Evolutionary conservation across 176 grass and related monocot species (phyloP), one percentile per base, ranked within the genome.

Genomic region (Carex littledalei): DNA sequence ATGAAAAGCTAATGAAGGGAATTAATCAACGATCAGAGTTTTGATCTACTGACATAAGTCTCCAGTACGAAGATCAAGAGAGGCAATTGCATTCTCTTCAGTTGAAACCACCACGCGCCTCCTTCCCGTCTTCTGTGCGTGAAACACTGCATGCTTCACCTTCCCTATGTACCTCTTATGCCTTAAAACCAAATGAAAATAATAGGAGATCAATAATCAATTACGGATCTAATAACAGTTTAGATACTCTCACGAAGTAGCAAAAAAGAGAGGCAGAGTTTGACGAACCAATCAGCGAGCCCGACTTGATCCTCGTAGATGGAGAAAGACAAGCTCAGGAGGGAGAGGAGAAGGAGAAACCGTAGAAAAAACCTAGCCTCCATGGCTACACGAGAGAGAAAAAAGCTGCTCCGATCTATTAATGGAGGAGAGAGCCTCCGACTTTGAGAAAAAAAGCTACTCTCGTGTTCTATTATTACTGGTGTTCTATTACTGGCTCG

Each of bases 21-120:
- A 6, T 21, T 87, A 77, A 78, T 62, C 21, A 55, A 26, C 26
- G 22, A 81, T 81, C 39, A 55, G 88, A 20, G 49, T 61, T 13
- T 24, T 84, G 22, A 57, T 57, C 57, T 61, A 91, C 93, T 92
- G 21, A 99, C 97, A 88, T 86, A 99, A 96, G 84, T 99, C 90
- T 79, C 97, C 97, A 31, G 90, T 94, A 56, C 97, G 97, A 81
- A 99, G 93, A 99, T 99, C 97, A 86, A 99, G 93, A 90, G 97
- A 99, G 16, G 93, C 94, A 34, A 99, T 87, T 57, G 93, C 91
- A 92, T 99, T 99, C 87, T 99, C 91, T 89, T 99, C 93, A 24
- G 97, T 99, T 65, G 92, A 89, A 13, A 90, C 93, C 47, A 96
- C 93, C 55, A 88, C 90, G 41, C 97, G 93, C 63, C 87, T 96